A percentile compares a stretch with the other conserved stretches of the same genome.
Evolutionary conservation across 2,329 filamentous ascomycete genomes (phyloP).

Genomic region (Fonsecaea pedrosoi): DNA sequence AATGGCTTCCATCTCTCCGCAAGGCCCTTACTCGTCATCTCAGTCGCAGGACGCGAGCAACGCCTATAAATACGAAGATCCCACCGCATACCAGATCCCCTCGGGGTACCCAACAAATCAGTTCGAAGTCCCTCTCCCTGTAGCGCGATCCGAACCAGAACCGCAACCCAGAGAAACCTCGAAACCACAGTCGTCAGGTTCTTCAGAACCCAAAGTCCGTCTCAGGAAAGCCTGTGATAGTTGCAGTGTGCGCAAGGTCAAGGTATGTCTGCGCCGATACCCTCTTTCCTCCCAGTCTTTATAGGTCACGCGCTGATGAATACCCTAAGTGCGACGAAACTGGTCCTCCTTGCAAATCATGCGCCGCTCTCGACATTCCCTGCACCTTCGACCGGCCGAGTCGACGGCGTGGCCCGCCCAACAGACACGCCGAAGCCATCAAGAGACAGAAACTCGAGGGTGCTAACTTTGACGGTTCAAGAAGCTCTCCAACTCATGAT

Average conservation of each 20-base stretch:
- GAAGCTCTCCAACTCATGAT: slow-evolving; percentile 56
- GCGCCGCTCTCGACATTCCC: slow-evolving; percentile 68
- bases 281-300: slow-evolving; percentile 4
- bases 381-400: slow-evolving; percentile 71
- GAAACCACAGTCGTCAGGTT: slow-evolving; percentile 23
- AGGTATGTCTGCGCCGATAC: slow-evolving; percentile 47
- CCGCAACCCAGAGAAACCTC: slow-evolving; percentile 18
- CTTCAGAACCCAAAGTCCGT: slow-evolving; percentile 46
- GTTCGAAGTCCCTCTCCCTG: slow-evolving; percentile 32
- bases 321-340: slow-evolving; percentile 65
- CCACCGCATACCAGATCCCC: slow-evolving; percentile 33
- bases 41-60: slow-evolving; percentile 29
- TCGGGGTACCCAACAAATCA: slow-evolving; percentile 31
- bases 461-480: slow-evolving; percentile 28
- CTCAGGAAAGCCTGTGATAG: slow-evolving; percentile 61
- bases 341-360: slow-evolving; percentile 71
- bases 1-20: slow-evolving; percentile 35
- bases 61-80: slow-evolving; percentile 37
- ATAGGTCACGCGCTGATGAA: slow-evolving; percentile 21
- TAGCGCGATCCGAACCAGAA: slow-evolving; percentile 25
- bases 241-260: slow-evolving; percentile 61
- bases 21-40: slow-evolving; percentile 27
- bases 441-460: slow-evolving; percentile 64
- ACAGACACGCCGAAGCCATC: slow-evolving; percentile 70
- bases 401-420: slow-evolving; percentile 69